These are phyloP conservation scores for Zangia roseola DNA, from an alignment of 768 basidiomycete genomes.

Conservation along the genomic window DNA sequence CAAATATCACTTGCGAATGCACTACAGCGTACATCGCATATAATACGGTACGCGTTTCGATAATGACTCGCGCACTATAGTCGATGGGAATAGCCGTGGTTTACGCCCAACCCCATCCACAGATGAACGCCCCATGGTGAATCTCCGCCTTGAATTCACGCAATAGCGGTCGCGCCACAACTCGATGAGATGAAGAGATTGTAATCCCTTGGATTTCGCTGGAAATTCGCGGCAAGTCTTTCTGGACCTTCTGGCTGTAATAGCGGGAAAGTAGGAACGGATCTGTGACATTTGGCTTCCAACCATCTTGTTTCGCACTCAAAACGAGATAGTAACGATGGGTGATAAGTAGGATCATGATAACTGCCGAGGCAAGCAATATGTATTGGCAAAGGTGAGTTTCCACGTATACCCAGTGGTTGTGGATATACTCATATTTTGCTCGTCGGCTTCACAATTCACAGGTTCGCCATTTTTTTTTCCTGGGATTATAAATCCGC, in stretches of 20 bases:
- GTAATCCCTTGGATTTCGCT: constrained; percentile 4
- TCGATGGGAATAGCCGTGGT: not conserved
- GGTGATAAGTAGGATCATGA: constrained; percentile 20
- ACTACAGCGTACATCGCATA: constrained; percentile 14
- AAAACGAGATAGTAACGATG: constrained; percentile 1
- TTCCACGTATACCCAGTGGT: not conserved
- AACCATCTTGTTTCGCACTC: constrained; percentile 18
- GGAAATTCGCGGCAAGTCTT: constrained; percentile 10
- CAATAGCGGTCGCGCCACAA: constrained; percentile 14
- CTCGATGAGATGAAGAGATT: not conserved
- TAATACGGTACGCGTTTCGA: constrained; percentile 42
- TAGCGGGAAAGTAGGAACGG: constrained; percentile 40
- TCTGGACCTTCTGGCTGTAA: constrained; percentile 14
- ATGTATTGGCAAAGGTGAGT: not conserved
- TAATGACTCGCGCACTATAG: constrained; percentile 48
- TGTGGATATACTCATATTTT: not conserved
- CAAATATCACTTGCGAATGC: constrained; percentile 2
- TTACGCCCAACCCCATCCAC: constrained; percentile 44
- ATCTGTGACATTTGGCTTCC: constrained; percentile 32
- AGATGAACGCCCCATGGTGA: constrained; percentile 43
- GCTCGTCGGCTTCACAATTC: no score
- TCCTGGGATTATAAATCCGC: no score
- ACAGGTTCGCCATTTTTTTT: no score
- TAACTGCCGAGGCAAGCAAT: not conserved
- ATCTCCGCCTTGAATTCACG: constrained; percentile 53